phyloP scores from a whole-genome alignment of 2,329 filamentous ascomycete species.

The Colletotrichum acutatum region DNA sequence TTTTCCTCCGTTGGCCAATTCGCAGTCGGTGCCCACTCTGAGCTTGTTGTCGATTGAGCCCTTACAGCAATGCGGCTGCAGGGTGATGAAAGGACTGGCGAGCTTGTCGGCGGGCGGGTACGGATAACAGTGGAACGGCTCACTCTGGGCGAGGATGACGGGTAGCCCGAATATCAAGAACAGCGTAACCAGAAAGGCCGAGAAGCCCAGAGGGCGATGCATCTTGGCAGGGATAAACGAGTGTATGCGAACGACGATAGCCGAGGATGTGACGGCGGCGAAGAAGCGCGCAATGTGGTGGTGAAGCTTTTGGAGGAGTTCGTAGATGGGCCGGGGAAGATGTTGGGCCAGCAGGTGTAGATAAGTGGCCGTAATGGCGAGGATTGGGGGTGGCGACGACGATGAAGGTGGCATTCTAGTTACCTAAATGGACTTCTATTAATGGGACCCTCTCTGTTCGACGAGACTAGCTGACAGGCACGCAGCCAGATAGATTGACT shows the following conservation, averaged over 20 bases:
- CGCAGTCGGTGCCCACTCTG: slow-evolving; percentile 21
- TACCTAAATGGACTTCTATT: slow-evolving; percentile 10
- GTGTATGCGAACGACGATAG: slow-evolving; percentile 20
- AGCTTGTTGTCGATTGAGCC: slow-evolving; percentile 28
- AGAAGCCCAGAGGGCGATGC: slow-evolving; percentile 27
- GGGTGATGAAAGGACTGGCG: slow-evolving; percentile 23
- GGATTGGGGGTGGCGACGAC: slow-evolving; percentile 26
- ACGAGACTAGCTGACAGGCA: background rate
- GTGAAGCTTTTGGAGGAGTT: slow-evolving; percentile 14
- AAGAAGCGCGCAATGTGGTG: background rate
- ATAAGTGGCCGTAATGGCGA: slow-evolving; percentile 31
- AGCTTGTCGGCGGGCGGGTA: slow-evolving; percentile 24
- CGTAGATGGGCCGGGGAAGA: slow-evolving; percentile 26
- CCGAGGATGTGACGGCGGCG: slow-evolving; percentile 5
- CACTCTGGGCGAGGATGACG: slow-evolving; percentile 26
- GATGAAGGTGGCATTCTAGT: slow-evolving; percentile 18
- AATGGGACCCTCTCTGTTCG: background rate
- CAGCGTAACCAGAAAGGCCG: slow-evolving; percentile 1
- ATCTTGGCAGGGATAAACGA: slow-evolving; percentile 28
- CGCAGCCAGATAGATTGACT: background rate
- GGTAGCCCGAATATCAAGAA: slow-evolving; percentile 30
- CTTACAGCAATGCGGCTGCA: slow-evolving; percentile 32
- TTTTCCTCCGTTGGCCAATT: slow-evolving; percentile 21
- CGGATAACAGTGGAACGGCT: slow-evolving; percentile 35
- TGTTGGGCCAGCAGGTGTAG: slow-evolving; percentile 29